A percentile compares a stretch with the other conserved stretches of the same genome.
These are phyloP conservation scores for Sphagnum tenellum DNA, from an alignment of 225 moss, liverwort and hornwort genomes.

Conservation along the genomic window DNA sequence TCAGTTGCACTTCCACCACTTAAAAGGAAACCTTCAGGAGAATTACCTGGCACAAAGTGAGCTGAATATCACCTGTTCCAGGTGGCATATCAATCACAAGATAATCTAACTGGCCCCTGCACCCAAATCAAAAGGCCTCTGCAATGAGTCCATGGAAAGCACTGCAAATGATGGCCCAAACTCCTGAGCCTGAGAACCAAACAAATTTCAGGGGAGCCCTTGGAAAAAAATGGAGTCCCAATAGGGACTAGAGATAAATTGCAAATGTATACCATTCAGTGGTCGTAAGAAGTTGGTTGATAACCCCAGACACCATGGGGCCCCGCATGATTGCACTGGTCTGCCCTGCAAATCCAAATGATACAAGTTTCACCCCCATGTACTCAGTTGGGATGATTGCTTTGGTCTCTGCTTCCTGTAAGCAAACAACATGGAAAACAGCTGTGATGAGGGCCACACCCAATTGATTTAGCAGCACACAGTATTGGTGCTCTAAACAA, in stretches of 20 bases:
- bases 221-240: too few species aligned
- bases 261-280: slow-evolving; percentile 58
- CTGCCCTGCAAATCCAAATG: slow-evolving; percentile 94
- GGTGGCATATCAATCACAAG: slow-evolving; percentile 98
- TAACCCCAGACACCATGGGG: slow-evolving; percentile 95
- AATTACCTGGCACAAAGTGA: slow-evolving; percentile 89
- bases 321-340: slow-evolving; percentile 98
- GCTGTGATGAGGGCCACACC: too few species aligned
- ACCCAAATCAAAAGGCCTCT: background rate
- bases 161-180: too few species aligned
- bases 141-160: too few species aligned
- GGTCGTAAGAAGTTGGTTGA: slow-evolving; percentile 85
- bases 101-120: slow-evolving; percentile 99
- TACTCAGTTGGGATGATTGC: slow-evolving; percentile 89
- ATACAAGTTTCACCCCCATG: slow-evolving; percentile 88
- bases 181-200: too few species aligned
- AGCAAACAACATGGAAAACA: background rate
- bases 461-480: too few species aligned
- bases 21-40: too few species aligned
- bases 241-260: too few species aligned
- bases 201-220: too few species aligned
- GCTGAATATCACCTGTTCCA: slow-evolving; percentile 94
- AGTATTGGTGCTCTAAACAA: too few species aligned
- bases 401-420: slow-evolving; percentile 81
- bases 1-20: too few species aligned